These are phyloP conservation scores for Bretschneidera sinensis DNA, from an alignment of 345 rosid species.

Conservation along the genomic window DNA sequence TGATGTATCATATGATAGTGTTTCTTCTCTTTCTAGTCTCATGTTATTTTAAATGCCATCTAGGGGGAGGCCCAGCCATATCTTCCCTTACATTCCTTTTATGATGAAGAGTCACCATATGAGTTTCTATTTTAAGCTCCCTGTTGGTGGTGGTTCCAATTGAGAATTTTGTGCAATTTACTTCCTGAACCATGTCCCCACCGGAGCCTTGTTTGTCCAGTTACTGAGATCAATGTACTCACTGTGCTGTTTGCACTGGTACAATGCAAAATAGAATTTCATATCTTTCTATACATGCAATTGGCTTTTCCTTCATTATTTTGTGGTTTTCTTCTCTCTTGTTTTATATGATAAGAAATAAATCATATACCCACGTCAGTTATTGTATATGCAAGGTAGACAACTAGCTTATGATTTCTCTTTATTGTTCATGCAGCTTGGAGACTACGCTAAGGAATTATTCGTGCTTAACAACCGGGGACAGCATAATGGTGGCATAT, in stretches of 20 bases:
- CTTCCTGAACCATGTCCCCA: neutral
- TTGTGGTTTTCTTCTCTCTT: neutral
- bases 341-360: neutral
- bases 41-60: neutral
- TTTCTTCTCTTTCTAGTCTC: neutral
- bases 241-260: neutral
- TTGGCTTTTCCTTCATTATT: neutral
- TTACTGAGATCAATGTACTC: too few relatives aligned
- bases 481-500: too few relatives aligned
- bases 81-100: neutral
- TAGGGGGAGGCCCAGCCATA: neutral
- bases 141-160: neutral
- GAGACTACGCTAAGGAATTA: slow-evolving; percentile 95
- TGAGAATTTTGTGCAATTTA: neutral
- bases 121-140: neutral
- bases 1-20: neutral
- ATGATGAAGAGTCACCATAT: neutral
- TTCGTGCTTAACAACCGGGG: slow-evolving; percentile 95
- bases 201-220: neutral
- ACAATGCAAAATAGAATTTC: too few relatives aligned
- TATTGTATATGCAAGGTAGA: neutral
- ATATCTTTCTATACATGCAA: neutral
- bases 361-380: neutral
- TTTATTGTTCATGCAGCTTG: slow-evolving; percentile 50
- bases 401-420: neutral